Conservation (phyloP, 768 basidiomycete species). For the Pholiota conissans region DNA sequence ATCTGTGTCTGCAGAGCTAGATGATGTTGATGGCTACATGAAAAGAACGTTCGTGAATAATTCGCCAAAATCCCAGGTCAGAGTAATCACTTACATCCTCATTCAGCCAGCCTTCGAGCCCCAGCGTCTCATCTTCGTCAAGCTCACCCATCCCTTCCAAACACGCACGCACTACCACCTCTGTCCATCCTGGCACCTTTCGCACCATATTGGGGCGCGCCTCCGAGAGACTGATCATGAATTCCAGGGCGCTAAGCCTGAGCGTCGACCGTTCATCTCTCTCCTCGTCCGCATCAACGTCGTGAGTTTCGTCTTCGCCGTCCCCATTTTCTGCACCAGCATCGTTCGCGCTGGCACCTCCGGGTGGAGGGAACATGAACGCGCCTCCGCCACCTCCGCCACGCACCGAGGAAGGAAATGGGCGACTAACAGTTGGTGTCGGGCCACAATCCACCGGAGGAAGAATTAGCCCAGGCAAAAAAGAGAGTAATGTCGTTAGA, state of each 20-base stretch:
- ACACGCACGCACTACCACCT: constrained; percentile 70
- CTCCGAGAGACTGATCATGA: constrained; percentile 82
- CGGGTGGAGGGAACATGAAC: constrained; percentile 41
- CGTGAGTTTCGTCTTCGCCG: constrained; percentile 26
- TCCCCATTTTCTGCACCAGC: constrained; percentile 18
- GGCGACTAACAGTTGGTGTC: constrained; percentile 48
- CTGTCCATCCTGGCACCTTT: constrained; percentile 69
- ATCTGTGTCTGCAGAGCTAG: constrained; percentile 58
- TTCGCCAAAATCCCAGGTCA: not conserved
- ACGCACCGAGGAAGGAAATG: constrained; percentile 45
- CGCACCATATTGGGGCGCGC: constrained; percentile 69
- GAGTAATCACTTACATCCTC: constrained; percentile 62
- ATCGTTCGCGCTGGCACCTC: constrained; percentile 38
- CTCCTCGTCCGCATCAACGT: constrained; percentile 40
- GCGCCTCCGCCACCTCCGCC: constrained; percentile 31
- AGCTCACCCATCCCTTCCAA: constrained; percentile 83
- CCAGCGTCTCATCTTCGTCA: constrained; percentile 49
- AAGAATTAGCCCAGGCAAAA: constrained; percentile 71
- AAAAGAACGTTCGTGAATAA: not conserved
- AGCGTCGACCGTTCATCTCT: constrained; percentile 71
- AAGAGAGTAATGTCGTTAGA: constrained; percentile 62
- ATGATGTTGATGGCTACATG: constrained; percentile 58
- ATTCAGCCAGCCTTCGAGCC: constrained; percentile 60
- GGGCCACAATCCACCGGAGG: constrained; percentile 51
- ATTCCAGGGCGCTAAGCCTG: constrained; percentile 74